Evolutionary conservation across 2,329 filamentous ascomycete species (phyloP), one percentile per base, ranked within the genome.

Genomic region (Diatrype stigma): DNA sequence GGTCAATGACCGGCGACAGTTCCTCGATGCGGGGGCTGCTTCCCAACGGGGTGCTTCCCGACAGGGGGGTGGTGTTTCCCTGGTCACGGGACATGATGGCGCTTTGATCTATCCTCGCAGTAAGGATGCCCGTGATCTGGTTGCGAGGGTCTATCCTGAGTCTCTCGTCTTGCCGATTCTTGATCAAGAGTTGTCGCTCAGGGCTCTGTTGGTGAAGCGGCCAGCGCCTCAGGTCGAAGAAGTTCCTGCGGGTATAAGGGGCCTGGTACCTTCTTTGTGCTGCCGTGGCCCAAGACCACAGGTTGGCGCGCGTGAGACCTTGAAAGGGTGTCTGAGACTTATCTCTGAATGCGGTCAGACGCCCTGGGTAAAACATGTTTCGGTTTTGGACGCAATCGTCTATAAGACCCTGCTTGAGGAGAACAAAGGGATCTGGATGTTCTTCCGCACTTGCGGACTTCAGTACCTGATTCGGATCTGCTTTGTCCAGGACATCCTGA

Each of bases 151-250:
- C 47, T 16, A 47, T 45, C 32, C 49, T 58, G 14, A 49, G 28
- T 38, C 66, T 57, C 45, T 70, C 55, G 51, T 69, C 62, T 35
- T 46, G 50, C n/a, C 69, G 66, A 3, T 44, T 46, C 2, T 19
- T 45, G 49, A 75, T 68, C 17, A 56, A 47, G 12, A 59, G 51
- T 47, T 66, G 64, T n/a, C 55, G 61, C 21, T 60, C 56, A 22
- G 61, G 47, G 6, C 53, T 62, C 56, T 77, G 73, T 48, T 73
- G 59, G 23, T 70, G 58, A 19, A 73, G 42, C 34, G 77, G 77
- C 77, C 78, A 81, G 37, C 75, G 70, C 58, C 73, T 67, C 42
- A 80, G 61, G 54, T 65, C 62, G 64, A 77, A 80, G 60, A 70
- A 80, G 6, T 59, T 55, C 44, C 56, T 60, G 47, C 65, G 60